Base-by-base conservation (phyloP, 495 filamentous ascomycete genomes). In the Penicillium chermesinum region DNA sequence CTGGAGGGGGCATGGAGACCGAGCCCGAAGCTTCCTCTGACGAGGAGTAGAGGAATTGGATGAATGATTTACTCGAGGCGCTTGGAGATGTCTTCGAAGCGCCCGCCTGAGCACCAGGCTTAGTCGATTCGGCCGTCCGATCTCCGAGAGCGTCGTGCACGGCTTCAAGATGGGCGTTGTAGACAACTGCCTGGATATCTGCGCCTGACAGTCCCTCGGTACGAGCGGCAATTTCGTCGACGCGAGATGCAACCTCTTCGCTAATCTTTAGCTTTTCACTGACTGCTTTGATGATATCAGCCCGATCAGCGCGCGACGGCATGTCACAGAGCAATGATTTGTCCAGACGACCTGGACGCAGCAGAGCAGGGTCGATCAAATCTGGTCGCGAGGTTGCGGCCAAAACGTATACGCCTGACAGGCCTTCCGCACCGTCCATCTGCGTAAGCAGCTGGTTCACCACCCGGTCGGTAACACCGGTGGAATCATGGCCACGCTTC, bases 381-480 rank as follows among this genome's bases (percentile, higher is more conserved):
- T 98, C 94, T 0, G 93, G 93, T 19, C 93, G 72, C 2, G 81
- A 86, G 1, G 93, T 98, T 12, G 93, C 93, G 20, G 93, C 93
- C 3, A 98, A 80, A 1, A 98, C 93, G 57, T 97, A 97, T 1
- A 98, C 93, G 0, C 94, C 94, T 0, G 83, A 87, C 4, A 97
- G 68, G 14, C 94, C 93, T 62, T 98, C 94, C 1, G 94, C 94
- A 59, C 93, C 93, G 59, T 98, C 93, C 94, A 98, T 98, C 66
- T 96, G 94, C 3, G 93, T 98, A 7, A 98, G 74, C 38, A 98
- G 80, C 72, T 97, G 94, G 61, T 97, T 97, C 54, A 98, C 93
- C 1, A 98, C 93, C n/a, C 93, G 82, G 63, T 97, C 94, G 0
- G 94, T 97, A 20, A 98, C 93, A 40, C 94, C 93, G 0, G 94